Percentiles rank a stretch among this genome's conserved stretches.
Evolutionary conservation across 345 rosid genomes (phyloP).

Genomic region (Euphorbia tirucalli): DNA sequence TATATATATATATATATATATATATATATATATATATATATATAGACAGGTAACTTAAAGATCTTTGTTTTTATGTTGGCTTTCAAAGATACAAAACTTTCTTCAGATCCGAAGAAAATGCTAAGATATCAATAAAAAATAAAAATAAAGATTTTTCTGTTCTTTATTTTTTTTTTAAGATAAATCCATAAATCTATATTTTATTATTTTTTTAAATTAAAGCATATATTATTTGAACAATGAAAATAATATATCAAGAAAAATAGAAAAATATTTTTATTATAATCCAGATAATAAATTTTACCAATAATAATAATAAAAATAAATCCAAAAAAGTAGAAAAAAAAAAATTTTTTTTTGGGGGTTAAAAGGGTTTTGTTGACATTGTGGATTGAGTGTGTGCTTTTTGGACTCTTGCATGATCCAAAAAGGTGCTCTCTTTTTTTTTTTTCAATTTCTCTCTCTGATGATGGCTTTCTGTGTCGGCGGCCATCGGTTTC

Average conservation of each 20-base stretch:
- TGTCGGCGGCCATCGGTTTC: slow-evolving; percentile 49
- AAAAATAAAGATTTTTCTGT: background rate
- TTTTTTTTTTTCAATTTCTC: slow-evolving; percentile 15
- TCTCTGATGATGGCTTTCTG: slow-evolving; percentile 24
- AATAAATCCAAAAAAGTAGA: too few relatives aligned
- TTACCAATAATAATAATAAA: too few relatives aligned
- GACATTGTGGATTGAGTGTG: slow-evolving; percentile 29
- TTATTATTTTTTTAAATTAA: too few relatives aligned
- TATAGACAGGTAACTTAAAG: slow-evolving; percentile 46
- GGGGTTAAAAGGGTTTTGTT: slow-evolving; percentile 4
- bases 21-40: too few relatives aligned
- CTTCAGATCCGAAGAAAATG: slow-evolving; percentile 73
- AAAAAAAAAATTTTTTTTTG: background rate
- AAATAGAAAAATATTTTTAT: too few relatives aligned
- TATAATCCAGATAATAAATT: too few relatives aligned
- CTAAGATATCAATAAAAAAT: slow-evolving; percentile 24
- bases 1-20: too few relatives aligned
- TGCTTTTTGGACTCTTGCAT: slow-evolving; percentile 46
- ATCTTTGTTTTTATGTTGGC: slow-evolving; percentile 64
- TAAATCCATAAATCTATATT: background rate
- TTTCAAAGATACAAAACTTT: slow-evolving; percentile 39
- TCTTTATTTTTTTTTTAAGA: background rate
- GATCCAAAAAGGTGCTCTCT: slow-evolving; percentile 36
- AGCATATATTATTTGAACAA: too few relatives aligned
- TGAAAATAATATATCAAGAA: too few relatives aligned